Base-by-base conservation (phyloP, 345 rosid genomes). In the Eucalyptus polyanthemos region DNA sequence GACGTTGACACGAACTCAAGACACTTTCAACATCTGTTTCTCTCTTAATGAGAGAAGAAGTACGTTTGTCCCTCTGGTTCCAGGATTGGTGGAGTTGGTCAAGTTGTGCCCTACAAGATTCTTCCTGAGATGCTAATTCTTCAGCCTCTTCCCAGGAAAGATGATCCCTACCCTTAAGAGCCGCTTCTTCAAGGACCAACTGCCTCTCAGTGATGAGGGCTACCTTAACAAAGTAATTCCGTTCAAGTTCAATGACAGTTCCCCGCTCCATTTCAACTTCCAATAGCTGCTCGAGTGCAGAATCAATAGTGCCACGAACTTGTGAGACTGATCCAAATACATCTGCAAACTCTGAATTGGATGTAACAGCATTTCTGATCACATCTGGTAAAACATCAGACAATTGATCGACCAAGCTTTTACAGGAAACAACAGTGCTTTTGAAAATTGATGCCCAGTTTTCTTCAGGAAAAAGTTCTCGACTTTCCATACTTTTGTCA, bases 141-240 rank as follows among this genome's bases (percentile, higher is more conserved):
- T 97, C 99, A 80, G 98, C 99, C 92, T 97, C 99, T 93, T 97
- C 99, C 98, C 99, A 97, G 31, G 98, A 97, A 65, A 95, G 95
- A 92, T 96, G 95, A 94, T 97, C 98, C 93, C 98, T 93, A 87
- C 98, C 94, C 94, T 95, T 95, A 89, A 94, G 50, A 47, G 99
- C 94, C 91, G 97, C 97, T 94, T 94, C 97, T 91, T 97, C 96
- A 54, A 97, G 97, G 91, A 96, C 97, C 93, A 95, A 92, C 91
- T 94, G 95, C 92, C 93, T 94, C 94, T 97, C 97, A 65, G 98
- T 95, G 88, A 97, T 97, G 91, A 90, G 95, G 90, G 97, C 96
- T 93, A 95, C 98, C 94, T 95, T 93, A 88, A 94, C 94, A 89
- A 96, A 96, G 90, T 97, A 97, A 92, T 92, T 95, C 91, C 95